These are phyloP conservation scores for Fusarium coicis DNA, from an alignment of 2,329 filamentous ascomycete genomes.

Conservation along the genomic window DNA sequence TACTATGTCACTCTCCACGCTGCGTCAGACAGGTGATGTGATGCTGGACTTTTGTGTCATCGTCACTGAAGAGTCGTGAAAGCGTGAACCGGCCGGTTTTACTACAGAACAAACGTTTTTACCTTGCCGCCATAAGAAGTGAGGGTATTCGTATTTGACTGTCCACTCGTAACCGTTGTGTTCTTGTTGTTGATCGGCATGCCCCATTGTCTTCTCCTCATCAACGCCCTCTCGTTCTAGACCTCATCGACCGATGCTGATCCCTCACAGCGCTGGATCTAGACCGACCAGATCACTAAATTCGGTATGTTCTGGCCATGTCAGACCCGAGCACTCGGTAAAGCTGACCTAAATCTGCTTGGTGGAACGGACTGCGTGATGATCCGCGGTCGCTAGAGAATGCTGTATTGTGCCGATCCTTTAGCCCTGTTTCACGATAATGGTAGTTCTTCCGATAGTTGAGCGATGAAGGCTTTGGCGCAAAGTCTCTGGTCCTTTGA, in stretches of 20 bases:
- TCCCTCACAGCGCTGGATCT: neutral
- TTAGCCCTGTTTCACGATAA: neutral
- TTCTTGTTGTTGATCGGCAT: neutral
- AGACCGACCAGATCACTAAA: neutral
- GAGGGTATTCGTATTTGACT: neutral
- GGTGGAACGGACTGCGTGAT: neutral
- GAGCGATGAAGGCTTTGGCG: accelerated
- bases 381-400: neutral
- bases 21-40: neutral
- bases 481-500: accelerated
- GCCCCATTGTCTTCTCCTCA: neutral
- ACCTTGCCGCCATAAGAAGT: neutral
- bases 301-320: neutral
- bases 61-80: neutral
- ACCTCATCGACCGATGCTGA: neutral
- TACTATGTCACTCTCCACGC: too few relatives aligned
- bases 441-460: neutral
- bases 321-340: neutral
- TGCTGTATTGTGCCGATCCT: neutral
- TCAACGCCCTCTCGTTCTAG: neutral
- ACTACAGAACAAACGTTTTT: neutral
- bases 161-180: accelerated
- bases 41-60: neutral
- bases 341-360: neutral
- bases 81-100: neutral